Conservation (phyloP, 345 rosid species). For the Nephelium lappaceum region DNA sequence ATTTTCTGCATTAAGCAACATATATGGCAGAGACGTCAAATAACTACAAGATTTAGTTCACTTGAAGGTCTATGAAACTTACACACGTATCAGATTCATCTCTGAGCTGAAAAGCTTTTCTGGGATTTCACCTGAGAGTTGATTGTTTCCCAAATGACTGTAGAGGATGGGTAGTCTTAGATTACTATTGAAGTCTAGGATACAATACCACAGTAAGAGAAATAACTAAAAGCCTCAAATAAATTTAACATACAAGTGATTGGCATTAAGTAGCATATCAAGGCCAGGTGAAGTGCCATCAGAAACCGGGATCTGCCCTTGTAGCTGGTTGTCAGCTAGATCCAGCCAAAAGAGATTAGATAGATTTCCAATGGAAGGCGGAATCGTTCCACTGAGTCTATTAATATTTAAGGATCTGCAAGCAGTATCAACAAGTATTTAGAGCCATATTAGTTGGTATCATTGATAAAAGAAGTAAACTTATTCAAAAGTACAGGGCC, state of each 20-base stretch:
- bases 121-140: conserved; percentile 43
- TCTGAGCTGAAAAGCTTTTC: conserved; percentile 39
- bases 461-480: background rate
- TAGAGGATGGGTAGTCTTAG: background rate
- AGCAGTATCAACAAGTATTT: background rate
- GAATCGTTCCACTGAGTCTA: conserved; percentile 43
- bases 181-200: background rate
- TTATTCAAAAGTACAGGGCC: background rate
- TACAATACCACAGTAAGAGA: background rate
- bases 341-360: conserved; percentile 47
- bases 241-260: conserved; percentile 45
- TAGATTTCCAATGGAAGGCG: conserved; percentile 48
- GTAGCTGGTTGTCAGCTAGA: conserved; percentile 44
- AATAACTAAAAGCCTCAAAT: background rate
- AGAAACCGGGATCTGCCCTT: conserved; percentile 51
- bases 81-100: conserved; percentile 47
- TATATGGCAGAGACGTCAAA: background rate
- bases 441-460: background rate
- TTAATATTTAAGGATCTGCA: conserved; percentile 51
- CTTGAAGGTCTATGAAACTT: conserved; percentile 20
- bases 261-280: conserved; percentile 29
- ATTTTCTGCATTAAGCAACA: conserved; percentile 3
- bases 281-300: conserved; percentile 40
- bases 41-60: background rate
- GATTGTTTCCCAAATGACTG: conserved; percentile 50